A percentile compares a stretch with the other conserved stretches of the same genome.
Conservation (phyloP, 768 basidiomycete genomes). For the Russula foetens region DNA sequence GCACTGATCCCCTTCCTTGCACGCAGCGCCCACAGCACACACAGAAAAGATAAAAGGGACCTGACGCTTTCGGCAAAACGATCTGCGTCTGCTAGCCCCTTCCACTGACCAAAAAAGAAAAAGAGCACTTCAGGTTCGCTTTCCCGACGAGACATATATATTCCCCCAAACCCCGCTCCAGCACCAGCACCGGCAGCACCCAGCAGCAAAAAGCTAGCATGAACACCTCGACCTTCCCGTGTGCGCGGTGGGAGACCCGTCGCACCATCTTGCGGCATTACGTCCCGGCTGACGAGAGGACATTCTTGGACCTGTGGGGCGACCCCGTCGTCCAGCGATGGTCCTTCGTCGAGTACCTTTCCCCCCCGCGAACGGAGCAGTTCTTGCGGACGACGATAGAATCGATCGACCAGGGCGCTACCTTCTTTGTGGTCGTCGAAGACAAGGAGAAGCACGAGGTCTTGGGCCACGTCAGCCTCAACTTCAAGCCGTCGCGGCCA, state of each 20-base stretch:
- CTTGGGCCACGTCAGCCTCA: conserved; percentile 28
- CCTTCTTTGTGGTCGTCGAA: conserved; percentile 26
- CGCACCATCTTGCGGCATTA: conserved; percentile 12
- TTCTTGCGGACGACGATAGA: conserved; percentile 9
- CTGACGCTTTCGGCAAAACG: background rate
- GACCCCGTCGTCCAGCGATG: conserved; percentile 10
- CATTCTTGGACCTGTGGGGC: conserved; percentile 9
- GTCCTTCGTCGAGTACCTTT: conserved; percentile 11
- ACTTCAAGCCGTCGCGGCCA: conserved; percentile 23
- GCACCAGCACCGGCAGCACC: too few species aligned
- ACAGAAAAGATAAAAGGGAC: background rate
- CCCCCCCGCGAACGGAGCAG: conserved; percentile 5
- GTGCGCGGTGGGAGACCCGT: conserved; percentile 6
- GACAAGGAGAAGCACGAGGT: conserved; percentile 26
- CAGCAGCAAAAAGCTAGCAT: background rate
- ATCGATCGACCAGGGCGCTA: background rate
- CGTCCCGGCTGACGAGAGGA: conserved; percentile 2
- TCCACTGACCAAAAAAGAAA: too few species aligned
- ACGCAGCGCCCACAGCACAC: background rate
- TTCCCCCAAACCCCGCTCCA: too few species aligned
- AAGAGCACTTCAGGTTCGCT: too few species aligned
- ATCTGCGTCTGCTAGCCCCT: background rate
- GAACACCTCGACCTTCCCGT: background rate
- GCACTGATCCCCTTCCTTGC: background rate
- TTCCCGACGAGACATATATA: too few species aligned